Conservation (phyloP, 208 protist species). For the Leishmania lainsoni region DNA sequence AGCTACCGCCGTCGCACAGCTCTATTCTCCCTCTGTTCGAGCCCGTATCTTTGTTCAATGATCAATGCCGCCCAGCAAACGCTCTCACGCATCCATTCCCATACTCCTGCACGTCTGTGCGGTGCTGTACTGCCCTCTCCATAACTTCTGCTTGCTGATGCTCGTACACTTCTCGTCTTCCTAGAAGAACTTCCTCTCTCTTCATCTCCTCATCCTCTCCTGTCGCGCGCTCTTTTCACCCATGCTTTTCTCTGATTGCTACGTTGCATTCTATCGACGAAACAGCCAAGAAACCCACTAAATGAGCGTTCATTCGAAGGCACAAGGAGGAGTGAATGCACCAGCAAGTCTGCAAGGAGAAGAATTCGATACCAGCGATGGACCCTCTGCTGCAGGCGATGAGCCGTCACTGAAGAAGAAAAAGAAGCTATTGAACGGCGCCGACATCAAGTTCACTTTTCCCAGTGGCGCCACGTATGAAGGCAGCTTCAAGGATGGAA, state of each 20-base stretch:
- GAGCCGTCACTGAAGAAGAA: constrained; percentile 32
- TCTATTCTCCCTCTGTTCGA: neutral
- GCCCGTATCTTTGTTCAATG: neutral
- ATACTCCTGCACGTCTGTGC: neutral
- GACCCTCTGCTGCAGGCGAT: neutral
- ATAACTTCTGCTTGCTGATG: too few relatives aligned
- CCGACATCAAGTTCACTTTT: constrained; percentile 56
- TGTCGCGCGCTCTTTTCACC: neutral
- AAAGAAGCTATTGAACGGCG: constrained; percentile 53
- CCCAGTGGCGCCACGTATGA: constrained; percentile 60
- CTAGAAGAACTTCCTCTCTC: neutral
- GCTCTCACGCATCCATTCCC: too few relatives aligned
- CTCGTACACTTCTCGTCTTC: neutral
- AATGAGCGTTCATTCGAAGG: neutral
- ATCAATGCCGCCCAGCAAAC: neutral
- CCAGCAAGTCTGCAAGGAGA: neutral
- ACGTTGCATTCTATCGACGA: neutral
- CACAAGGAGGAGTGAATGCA: neutral
- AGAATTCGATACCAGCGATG: neutral
- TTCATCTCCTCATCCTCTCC: neutral
- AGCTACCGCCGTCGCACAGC: neutral
- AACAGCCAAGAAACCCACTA: neutral
- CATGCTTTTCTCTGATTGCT: neutral
- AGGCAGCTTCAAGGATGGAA: constrained; percentile 56
- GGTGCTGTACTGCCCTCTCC: neutral